These are phyloP conservation scores for Bretschneidera sinensis DNA, from an alignment of 345 rosid genomes.

Conservation along the genomic window DNA sequence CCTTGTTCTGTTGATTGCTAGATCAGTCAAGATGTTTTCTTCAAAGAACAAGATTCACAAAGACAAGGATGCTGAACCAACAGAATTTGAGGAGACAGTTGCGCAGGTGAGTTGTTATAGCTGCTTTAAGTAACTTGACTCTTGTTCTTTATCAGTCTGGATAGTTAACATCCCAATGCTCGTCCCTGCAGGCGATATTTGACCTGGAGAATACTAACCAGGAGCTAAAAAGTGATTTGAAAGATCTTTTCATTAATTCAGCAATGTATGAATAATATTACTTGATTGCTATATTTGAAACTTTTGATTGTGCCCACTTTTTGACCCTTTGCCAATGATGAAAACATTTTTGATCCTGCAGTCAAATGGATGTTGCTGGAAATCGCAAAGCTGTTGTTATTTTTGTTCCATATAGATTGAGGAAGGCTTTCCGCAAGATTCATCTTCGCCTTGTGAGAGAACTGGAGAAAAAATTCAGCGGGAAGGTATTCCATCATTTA, in stretches of 20 bases:
- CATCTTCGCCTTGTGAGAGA: constrained; percentile 83
- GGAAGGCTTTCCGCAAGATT: constrained; percentile 82
- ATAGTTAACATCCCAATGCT: neutral
- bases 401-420: constrained; percentile 71
- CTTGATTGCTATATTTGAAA: neutral
- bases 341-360: constrained; percentile 22
- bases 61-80: constrained; percentile 76
- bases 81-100: constrained; percentile 81
- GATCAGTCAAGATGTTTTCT: constrained; percentile 74
- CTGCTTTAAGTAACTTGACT: neutral
- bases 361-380: constrained; percentile 71
- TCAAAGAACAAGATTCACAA: constrained; percentile 75
- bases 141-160: neutral
- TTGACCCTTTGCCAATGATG: neutral
- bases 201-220: constrained; percentile 81
- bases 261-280: constrained; percentile 51
- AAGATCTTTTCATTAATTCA: constrained; percentile 73
- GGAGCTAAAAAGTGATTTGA: constrained; percentile 76
- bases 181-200: constrained; percentile 54
- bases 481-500: constrained; percentile 42
- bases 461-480: constrained; percentile 94
- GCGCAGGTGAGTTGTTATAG: constrained; percentile 56
- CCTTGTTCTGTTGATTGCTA: too few relatives aligned
- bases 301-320: neutral
- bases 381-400: constrained; percentile 80